Base-by-base conservation (phyloP, 192 early-diverging fungal species). In the Coemansia sp. region DNA sequence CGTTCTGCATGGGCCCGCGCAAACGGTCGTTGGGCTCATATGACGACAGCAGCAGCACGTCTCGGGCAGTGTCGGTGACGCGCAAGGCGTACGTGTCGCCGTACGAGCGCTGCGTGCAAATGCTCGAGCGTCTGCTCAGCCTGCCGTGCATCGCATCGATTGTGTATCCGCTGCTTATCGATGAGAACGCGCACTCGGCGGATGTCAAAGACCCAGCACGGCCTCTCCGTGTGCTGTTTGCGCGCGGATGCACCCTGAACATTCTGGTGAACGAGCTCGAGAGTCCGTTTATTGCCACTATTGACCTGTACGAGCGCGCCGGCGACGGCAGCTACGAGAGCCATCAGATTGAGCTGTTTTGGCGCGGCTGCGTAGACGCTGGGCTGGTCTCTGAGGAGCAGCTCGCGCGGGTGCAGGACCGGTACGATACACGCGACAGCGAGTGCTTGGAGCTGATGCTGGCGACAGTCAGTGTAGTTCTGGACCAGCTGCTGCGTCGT, bases 211-310 rank as follows among this genome's bases (percentile, higher is more conserved):
- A 75, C 49, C 78, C 78, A 6, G 65, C 57, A 7, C 47, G 23
- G 14, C 78, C 78, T 14, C 58, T 81, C 14, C 58, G 59, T 6
- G 70, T 69, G n/a, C 47, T 81, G 41, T 72, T 81, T 55, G 69
- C 51, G 35, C 78, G 66, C 60, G 78, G 78, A 19, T 72, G 70
- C 62, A 81, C 78, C 22, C 61, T 81, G 39, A 81, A 81, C 57
- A 81, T 81, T 19, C 65, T 81, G 15, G 55, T 81, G 10, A 81
- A 81, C 37, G 73, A 81, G 63, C 29, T 81, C 14, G 78, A 72
- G 53, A 81, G 78, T 57, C 78, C 78, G 24, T 81, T 81, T 66
- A 69, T 81, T 12, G 60, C 69, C 10, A 81, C 78, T 22, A 75
- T 81, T 39, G 60, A 81, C 60, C 60, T 81, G 38, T 62, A 62